phyloP scores from a whole-genome alignment of 2,329 filamentous ascomycete species.

The Cephalotrichum gorgonifer region DNA sequence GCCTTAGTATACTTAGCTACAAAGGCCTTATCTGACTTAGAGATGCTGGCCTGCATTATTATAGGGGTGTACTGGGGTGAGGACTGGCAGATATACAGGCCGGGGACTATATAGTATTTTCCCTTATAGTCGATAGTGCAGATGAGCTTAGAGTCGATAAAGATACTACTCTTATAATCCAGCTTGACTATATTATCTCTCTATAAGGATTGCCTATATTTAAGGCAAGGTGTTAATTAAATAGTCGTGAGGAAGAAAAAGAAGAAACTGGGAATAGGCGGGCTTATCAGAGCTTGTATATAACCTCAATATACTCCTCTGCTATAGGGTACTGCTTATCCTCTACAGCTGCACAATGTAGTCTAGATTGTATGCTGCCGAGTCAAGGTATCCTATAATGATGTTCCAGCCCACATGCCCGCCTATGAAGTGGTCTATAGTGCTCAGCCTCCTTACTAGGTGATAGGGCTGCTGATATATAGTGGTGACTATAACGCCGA shows the following conservation, averaged over 20 bases:
- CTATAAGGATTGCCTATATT: slow-evolving; percentile 38
- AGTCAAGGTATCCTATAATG: slow-evolving; percentile 59
- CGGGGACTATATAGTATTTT: slow-evolving; percentile 47
- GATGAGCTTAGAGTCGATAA: slow-evolving; percentile 32
- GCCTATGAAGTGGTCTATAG: slow-evolving; percentile 55
- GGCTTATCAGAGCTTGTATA: slow-evolving; percentile 50
- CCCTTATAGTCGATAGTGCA: slow-evolving; percentile 52
- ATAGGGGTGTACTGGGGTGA: slow-evolving; percentile 54
- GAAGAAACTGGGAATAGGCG: background rate
- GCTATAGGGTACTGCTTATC: slow-evolving; percentile 46
- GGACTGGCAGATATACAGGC: slow-evolving; percentile 50
- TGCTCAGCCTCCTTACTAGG: slow-evolving; percentile 53
- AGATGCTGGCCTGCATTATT: slow-evolving; percentile 54
- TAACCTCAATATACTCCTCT: slow-evolving; percentile 49
- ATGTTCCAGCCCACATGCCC: slow-evolving; percentile 43
- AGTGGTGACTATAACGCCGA: slow-evolving; percentile 57
- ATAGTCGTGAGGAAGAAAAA: background rate
- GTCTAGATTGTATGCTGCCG: slow-evolving; percentile 53
- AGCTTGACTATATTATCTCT: slow-evolving; percentile 48
- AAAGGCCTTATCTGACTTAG: slow-evolving; percentile 47
- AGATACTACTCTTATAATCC: slow-evolving; percentile 42
- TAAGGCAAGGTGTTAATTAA: background rate
- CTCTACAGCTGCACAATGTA: slow-evolving; percentile 38
- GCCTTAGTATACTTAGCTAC: slow-evolving; percentile 54
- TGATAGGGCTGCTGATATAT: slow-evolving; percentile 63